phyloP scores from a whole-genome alignment of 179 eudicot species.

The Silene vulgaris region DNA sequence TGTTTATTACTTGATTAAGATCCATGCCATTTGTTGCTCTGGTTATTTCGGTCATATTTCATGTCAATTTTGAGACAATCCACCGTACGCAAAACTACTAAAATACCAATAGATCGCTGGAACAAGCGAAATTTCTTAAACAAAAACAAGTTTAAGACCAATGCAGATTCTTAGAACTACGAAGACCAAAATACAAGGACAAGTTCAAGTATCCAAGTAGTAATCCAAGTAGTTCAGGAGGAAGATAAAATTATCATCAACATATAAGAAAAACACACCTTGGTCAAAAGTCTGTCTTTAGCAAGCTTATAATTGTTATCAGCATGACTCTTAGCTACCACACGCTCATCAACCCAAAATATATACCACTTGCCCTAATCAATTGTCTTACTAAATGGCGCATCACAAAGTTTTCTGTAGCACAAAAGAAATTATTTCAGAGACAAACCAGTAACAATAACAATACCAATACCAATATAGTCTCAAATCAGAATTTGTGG shows the following conservation, averaged over 20 bases:
- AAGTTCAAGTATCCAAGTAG: too few species aligned
- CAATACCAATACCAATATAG: too few species aligned
- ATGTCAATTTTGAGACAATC: neutral
- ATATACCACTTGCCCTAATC: too few species aligned
- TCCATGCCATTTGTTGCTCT: too few species aligned
- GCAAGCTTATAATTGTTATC: slow-evolving; percentile 90
- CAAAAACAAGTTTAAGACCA: too few species aligned
- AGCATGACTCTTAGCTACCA: slow-evolving; percentile 66
- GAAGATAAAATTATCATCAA: neutral
- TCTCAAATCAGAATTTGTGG: too few species aligned
- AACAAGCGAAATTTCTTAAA: neutral
- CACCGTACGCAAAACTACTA: neutral
- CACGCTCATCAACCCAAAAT: slow-evolving; percentile 51
- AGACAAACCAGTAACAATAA: neutral
- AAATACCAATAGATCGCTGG: neutral
- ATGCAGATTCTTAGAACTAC: neutral
- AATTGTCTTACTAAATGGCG: too few species aligned
- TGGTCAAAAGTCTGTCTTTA: slow-evolving; percentile 64
- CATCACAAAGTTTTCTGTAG: too few species aligned
- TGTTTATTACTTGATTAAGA: too few species aligned
- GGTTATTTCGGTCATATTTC: too few species aligned
- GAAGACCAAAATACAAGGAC: neutral
- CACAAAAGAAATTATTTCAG: neutral
- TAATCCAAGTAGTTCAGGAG: neutral
- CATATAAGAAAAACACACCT: slow-evolving; percentile 40